Base-by-base conservation (phyloP, 441 rosid genomes). In the Capsella rubella region DNA sequence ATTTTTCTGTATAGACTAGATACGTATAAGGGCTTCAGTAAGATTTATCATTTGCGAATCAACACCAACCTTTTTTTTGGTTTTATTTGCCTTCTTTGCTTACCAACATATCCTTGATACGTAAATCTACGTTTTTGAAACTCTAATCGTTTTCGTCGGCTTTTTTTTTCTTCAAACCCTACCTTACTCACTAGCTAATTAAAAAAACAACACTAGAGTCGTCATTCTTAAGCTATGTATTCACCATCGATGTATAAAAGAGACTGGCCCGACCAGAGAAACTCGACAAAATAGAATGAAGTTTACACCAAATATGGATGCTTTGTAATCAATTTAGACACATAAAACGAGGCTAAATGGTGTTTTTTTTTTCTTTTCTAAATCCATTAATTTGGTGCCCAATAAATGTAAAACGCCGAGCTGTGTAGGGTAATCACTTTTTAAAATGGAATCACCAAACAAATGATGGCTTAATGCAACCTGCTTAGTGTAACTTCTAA, bases 401-500 rank as follows among this genome's bases (percentile, higher is more conserved):
- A 59, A 14, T 56, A 28, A 67, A 75, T 75, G 68, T 74, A 34
- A 60, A 67, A 59, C 39, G 49, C 32, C 54, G 13, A 66, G 45
- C 60, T 49, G 34, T 47, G 47, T 21, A 15, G 52, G 14, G 32
- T 50, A 21, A 55, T 57, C 59, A 65, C 11, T 73, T 46, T 18
- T 37, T 65, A 21, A 9, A 65, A 66, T 58, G 67, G 37, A 57
- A 39, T 39, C 37, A 58, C 67, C 72, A 16, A 57, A 27, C 25
- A 66, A 35, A 3, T 12, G 34, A 56, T 40, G 66, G 72, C 66
- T n/a, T 42, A 56, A 66, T 50, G 31, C 6, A 50, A 16, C 42
- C 46, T 35, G 25, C n/a, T 18, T 21, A 37, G 9, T 51, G 25
- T 51, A 37, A 35, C 56, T 37, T 66, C 10, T 66, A 14, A 52